Percentiles rank a stretch among this genome's conserved stretches.
Evolutionary conservation across 2,329 filamentous ascomycete species (phyloP).

Genomic region (Ceratocystis eucalypticola): DNA sequence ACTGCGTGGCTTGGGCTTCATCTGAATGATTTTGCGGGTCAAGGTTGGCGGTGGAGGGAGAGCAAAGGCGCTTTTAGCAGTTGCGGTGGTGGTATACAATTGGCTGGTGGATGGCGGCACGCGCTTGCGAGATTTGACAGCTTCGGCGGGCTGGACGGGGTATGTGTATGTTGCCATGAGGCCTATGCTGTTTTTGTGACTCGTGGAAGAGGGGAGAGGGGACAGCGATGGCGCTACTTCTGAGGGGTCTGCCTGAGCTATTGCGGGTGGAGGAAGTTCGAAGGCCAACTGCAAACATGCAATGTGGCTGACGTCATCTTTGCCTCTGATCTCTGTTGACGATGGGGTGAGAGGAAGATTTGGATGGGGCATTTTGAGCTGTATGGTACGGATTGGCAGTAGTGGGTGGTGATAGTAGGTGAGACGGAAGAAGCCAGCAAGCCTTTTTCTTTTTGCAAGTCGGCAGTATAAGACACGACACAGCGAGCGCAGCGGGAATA

Average conservation of each 20-base stretch:
- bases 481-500: background rate
- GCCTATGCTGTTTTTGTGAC: background rate
- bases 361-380: constrained; percentile 47
- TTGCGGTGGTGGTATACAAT: constrained; percentile 28
- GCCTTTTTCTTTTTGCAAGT: background rate
- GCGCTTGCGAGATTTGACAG: constrained; percentile 41
- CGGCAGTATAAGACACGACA: background rate
- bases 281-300: constrained; percentile 54
- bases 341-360: constrained; percentile 63
- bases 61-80: constrained; percentile 51
- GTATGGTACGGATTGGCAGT: background rate
- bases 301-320: constrained; percentile 50
- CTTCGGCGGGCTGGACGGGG: constrained; percentile 37
- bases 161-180: constrained; percentile 26
- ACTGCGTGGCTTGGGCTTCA: constrained; percentile 51
- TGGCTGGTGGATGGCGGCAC: constrained; percentile 31
- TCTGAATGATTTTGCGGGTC: constrained; percentile 93
- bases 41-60: constrained; percentile 85
- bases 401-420: background rate
- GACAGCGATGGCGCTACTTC: background rate
- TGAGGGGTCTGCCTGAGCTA: constrained; percentile 32
- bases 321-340: constrained; percentile 64
- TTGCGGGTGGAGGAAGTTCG: constrained; percentile 62
- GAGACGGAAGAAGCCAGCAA: background rate
- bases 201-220: background rate